A percentile compares a stretch with the other conserved stretches of the same genome.
phyloP scores from a whole-genome alignment of 148 eudicot genomes.

The Chenopodium suecicum region DNA sequence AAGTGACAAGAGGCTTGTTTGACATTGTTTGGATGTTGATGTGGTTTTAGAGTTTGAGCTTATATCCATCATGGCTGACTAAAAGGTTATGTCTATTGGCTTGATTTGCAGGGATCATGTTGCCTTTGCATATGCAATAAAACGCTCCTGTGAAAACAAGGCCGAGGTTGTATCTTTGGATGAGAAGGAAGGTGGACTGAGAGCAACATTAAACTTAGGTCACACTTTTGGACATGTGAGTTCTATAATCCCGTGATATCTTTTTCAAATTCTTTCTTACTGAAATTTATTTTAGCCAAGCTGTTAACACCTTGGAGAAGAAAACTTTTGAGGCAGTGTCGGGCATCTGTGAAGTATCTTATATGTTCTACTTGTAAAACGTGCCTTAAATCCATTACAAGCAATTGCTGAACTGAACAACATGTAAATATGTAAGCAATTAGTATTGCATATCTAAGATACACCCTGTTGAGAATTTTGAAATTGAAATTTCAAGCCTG shows the following conservation, averaged over 20 bases:
- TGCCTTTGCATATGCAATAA: constrained; percentile 90
- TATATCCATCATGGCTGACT: background rate
- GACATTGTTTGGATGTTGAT: too few relatives aligned
- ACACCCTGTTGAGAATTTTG: background rate
- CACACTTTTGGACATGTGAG: constrained; percentile 99
- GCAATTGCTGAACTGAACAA: background rate
- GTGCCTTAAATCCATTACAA: background rate
- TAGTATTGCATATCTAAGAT: background rate
- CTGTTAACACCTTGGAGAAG: background rate
- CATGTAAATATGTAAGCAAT: background rate
- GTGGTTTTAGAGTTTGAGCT: background rate
- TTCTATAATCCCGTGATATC: background rate
- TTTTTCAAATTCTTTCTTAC: background rate
- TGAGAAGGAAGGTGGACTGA: constrained; percentile 92
- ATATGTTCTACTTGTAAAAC: background rate
- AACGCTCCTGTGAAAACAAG: constrained; percentile 97
- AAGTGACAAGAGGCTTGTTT: background rate
- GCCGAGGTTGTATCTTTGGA: constrained; percentile 95
- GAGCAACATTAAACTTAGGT: constrained; percentile 96
- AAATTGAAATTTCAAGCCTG: background rate
- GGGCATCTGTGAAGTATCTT: background rate
- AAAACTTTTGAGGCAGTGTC: background rate
- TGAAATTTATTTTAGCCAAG: background rate
- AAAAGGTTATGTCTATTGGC: background rate
- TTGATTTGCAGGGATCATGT: constrained; percentile 66